Conservation (phyloP, 2,329 filamentous ascomycete genomes). For the Calonectria pauciramosa region DNA sequence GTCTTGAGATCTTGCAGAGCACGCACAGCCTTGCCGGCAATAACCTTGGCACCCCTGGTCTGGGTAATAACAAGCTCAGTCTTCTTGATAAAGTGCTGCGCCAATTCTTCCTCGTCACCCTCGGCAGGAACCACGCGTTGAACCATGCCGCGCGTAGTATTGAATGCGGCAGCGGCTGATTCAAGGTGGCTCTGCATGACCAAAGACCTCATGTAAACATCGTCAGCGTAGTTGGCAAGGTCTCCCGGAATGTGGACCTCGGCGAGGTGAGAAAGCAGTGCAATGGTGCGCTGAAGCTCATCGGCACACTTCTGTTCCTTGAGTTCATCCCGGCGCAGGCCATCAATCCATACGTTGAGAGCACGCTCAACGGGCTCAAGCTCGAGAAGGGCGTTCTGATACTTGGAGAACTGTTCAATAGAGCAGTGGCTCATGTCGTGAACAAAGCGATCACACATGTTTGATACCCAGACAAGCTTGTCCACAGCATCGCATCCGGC, state of each 20-base stretch:
- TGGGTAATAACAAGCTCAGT: conserved; percentile 80
- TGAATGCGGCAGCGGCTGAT: conserved; percentile 77
- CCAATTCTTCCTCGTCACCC: conserved; percentile 73
- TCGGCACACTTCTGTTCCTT: conserved; percentile 86
- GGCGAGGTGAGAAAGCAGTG: conserved; percentile 87
- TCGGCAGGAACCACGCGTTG: conserved; percentile 71
- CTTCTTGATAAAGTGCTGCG: conserved; percentile 77
- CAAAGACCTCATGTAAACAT: conserved; percentile 81
- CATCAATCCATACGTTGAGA: conserved; percentile 90
- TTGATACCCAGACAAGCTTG: conserved; percentile 86
- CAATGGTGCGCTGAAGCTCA: conserved; percentile 86
- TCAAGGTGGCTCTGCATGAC: conserved; percentile 88
- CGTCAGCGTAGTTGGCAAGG: conserved; percentile 81
- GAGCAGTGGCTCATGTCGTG: conserved; percentile 85
- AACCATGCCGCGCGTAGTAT: conserved; percentile 74
- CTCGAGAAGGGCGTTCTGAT: conserved; percentile 86
- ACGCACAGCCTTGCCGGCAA: conserved; percentile 82
- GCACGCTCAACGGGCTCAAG: conserved; percentile 92
- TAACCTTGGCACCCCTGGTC: conserved; percentile 86
- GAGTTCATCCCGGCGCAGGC: conserved; percentile 84
- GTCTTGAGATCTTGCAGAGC: conserved; percentile 83
- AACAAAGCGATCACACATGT: conserved; percentile 87
- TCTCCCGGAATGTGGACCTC: conserved; percentile 82
- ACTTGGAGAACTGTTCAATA: conserved; percentile 81
- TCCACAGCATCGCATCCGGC: conserved; percentile 85